A percentile compares a stretch with the other conserved stretches of the same genome.
Evolutionary conservation across 345 rosid species (phyloP).

Genomic region (Mercurialis annua): DNA sequence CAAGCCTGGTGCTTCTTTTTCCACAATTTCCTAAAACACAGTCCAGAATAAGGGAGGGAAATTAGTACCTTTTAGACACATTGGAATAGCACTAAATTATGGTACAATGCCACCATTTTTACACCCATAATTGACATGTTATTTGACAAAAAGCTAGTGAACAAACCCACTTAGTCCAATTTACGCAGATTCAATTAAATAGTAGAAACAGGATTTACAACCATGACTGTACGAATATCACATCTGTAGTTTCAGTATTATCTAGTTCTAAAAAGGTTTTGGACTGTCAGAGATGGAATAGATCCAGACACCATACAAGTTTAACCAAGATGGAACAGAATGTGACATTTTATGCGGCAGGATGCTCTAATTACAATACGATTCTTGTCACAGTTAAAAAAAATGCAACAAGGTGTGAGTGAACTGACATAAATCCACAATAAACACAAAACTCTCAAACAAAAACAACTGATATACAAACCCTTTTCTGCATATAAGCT

Average conservation of each 20-base stretch:
- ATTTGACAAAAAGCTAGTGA: not conserved
- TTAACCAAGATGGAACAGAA: not conserved
- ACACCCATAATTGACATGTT: not conserved
- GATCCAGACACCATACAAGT: not conserved
- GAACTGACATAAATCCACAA: not conserved
- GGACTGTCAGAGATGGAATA: not conserved
- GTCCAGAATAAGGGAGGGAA: not conserved
- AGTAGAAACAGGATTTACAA: not conserved
- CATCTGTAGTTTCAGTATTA: not conserved
- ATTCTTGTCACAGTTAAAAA: not conserved
- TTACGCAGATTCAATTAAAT: not conserved
- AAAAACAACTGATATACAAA: constrained; percentile 27
- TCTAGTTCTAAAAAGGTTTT: not conserved
- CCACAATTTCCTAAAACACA: constrained; percentile 56
- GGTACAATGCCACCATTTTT: not conserved
- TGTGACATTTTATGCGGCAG: not conserved
- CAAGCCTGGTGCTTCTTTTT: constrained; percentile 79
- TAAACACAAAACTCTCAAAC: constrained; percentile 10
- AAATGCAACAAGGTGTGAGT: no score
- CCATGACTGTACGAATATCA: not conserved
- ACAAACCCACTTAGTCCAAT: not conserved
- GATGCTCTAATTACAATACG: not conserved
- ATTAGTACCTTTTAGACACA: not conserved
- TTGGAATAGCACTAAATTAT: not conserved
- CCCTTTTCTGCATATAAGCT: constrained; percentile 90